Evolutionary conservation across 352 stramenopile species (phyloP), one percentile per base, ranked within the genome.

Genomic region (Phytophthora pisi): DNA sequence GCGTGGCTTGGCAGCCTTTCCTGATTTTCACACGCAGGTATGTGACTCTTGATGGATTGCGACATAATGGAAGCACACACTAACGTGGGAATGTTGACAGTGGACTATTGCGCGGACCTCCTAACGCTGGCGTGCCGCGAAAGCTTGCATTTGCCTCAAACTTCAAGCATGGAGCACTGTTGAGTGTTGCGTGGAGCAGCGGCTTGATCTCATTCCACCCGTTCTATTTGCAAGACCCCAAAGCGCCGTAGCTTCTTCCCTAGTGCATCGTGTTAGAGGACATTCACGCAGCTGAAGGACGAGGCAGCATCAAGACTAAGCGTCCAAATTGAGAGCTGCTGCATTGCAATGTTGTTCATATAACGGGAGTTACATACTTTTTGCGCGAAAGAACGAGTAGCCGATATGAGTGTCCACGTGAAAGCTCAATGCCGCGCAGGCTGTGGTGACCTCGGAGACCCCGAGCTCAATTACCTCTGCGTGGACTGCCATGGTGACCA

Each of bases 111-210:
- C 81, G 86, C 16, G 86, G 86, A 5, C 84, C 86, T 43, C 72
- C 77, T 9, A 88, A 86, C 38, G 62, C 81, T 2, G 86, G 86
- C 4, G 57, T 90, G 50, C 86, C 86, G 8, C 74, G 75, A 16
- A 78, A 84, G 42, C 56, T 92, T 9, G 61, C 69, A 11, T 94
- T 94, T 47, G 84, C 84, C 7, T 83, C 86, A 7, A 89, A 69
- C 11, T 94, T 91, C 57, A 76, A 92, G 28, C 65, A 90, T 40
- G 82, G 86, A 4, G 79, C 86, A 28, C 57, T 94, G 54, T 65
- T 94, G 36, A 91, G 84, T 34, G 70, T 94, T 57, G 79, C 74
- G 8, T 94, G 86, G 86, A 92, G 84, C 71, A 89, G 76, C n/a
- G 86, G 86, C 0, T 64, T 92, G 45, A 77, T 94, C 57, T 88